Evolutionary conservation across 257 asterid genomes (phyloP).

Genomic region (Gynochthodes officinalis): DNA sequence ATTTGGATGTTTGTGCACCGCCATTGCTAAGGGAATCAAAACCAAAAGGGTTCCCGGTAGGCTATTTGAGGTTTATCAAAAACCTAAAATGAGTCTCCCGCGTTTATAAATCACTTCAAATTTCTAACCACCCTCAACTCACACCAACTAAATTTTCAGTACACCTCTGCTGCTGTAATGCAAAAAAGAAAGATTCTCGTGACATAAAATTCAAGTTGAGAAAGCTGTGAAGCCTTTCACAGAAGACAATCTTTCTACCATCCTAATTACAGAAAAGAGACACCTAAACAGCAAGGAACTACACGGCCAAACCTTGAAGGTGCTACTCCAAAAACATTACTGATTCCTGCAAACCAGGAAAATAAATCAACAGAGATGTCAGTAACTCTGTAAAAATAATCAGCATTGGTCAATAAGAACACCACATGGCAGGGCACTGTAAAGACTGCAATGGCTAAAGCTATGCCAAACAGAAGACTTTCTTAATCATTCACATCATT

Average conservation of each 20-base stretch:
- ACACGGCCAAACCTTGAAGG: not conserved
- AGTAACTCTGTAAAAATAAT: not conserved
- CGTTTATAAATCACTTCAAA: not conserved
- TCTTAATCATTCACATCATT: not conserved
- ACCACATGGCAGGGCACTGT: not conserved
- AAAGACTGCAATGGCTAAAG: not conserved
- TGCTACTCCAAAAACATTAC: not conserved
- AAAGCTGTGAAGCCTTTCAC: not conserved
- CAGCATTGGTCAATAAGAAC: not conserved
- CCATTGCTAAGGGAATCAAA: not conserved
- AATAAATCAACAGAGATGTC: not conserved
- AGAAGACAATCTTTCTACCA: not conserved
- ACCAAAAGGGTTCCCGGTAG: not conserved
- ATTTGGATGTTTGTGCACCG: not conserved
- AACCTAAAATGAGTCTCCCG: not conserved
- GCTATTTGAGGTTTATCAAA: not conserved
- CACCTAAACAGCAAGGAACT: too few relatives aligned
- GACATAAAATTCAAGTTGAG: not conserved
- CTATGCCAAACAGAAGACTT: not conserved
- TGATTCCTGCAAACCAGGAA: constrained; percentile 1
- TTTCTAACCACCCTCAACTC: not conserved
- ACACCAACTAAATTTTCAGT: not conserved
- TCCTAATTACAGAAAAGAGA: not conserved
- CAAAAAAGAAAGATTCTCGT: not conserved
- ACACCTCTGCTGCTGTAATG: not conserved